Conservation (phyloP, 1,284 basidiomycete species). For the Sutorius eximius region DNA sequence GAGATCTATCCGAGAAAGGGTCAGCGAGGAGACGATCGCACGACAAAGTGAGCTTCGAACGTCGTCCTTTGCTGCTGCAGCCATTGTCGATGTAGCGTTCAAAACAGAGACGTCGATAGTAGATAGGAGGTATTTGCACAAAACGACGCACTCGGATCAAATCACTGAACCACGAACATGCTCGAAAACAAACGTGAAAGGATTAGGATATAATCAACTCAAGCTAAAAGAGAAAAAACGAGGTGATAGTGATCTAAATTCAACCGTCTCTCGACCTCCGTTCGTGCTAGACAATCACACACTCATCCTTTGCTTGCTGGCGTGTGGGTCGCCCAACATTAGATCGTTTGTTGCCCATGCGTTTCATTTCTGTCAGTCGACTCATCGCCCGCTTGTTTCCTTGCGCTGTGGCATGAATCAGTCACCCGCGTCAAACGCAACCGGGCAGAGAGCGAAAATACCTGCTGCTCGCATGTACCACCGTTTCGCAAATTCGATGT, state of each 20-base stretch:
- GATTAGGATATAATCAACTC: conserved; percentile 15
- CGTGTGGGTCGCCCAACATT: conserved; percentile 83
- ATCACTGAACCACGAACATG: conserved; percentile 1
- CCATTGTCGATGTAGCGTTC: conserved; percentile 18
- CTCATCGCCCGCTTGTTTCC: conserved; percentile 95
- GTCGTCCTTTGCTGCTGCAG: conserved; percentile 28
- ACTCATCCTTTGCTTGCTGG: conserved; percentile 90
- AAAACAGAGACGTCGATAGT: not conserved
- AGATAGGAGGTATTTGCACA: conserved; percentile 17
- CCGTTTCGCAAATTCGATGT: conserved; percentile 92
- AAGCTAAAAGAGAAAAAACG: not conserved
- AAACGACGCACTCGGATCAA: too few species aligned
- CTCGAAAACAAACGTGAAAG: conserved; percentile 6
- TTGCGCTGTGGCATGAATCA: conserved; percentile 60
- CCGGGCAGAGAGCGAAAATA: conserved; percentile 42
- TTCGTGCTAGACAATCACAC: conserved; percentile 66
- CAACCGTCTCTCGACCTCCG: conserved; percentile 5
- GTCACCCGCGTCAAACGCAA: not conserved
- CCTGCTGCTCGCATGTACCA: conserved; percentile 99
- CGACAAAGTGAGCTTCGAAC: conserved; percentile 17
- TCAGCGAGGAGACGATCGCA: conserved; percentile 10
- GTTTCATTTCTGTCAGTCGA: conserved; percentile 89
- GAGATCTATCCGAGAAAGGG: conserved; percentile 42
- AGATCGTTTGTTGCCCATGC: conserved; percentile 69
- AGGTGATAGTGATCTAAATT: conserved; percentile 8